These are phyloP conservation scores for Xylariaceae sp. DNA, from an alignment of 2,329 filamentous ascomycete species.

Conservation along the genomic window DNA sequence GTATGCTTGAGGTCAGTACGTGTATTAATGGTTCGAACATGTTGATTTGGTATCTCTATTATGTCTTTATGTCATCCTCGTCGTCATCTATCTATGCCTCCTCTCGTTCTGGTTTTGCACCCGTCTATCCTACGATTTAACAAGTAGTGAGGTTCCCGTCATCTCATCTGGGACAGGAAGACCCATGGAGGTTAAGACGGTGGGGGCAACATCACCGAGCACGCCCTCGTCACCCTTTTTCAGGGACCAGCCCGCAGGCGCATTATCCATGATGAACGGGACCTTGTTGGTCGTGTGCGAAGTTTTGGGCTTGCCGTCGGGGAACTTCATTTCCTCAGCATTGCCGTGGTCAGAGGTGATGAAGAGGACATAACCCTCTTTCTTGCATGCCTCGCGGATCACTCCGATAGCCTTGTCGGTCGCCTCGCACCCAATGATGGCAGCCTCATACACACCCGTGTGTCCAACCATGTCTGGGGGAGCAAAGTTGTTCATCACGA, in stretches of 20 bases:
- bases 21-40: not conserved
- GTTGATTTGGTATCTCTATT: constrained; percentile 15
- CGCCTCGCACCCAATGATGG: constrained; percentile 75
- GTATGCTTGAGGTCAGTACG: no score
- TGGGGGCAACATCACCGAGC: constrained; percentile 97
- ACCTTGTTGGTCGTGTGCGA: constrained; percentile 98
- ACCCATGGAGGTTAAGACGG: constrained; percentile 85
- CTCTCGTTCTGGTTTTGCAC: not conserved
- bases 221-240: constrained; percentile 76
- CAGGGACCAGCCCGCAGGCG: constrained; percentile 81
- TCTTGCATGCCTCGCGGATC: constrained; percentile 91
- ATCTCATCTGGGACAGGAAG: constrained; percentile 87
- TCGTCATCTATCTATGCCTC: constrained; percentile 10
- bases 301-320: constrained; percentile 94
- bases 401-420: constrained; percentile 92
- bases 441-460: constrained; percentile 94
- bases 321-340: constrained; percentile 97
- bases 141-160: constrained; percentile 78
- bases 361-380: constrained; percentile 88
- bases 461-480: constrained; percentile 99
- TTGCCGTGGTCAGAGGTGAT: constrained; percentile 97
- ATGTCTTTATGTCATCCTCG: constrained; percentile 1
- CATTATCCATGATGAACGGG: constrained; percentile 97
- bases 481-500: constrained; percentile 99
- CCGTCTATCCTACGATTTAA: constrained; percentile 45